Base-by-base conservation (phyloP, 176 grass and related monocot genomes). In the Chloris gayana region DNA sequence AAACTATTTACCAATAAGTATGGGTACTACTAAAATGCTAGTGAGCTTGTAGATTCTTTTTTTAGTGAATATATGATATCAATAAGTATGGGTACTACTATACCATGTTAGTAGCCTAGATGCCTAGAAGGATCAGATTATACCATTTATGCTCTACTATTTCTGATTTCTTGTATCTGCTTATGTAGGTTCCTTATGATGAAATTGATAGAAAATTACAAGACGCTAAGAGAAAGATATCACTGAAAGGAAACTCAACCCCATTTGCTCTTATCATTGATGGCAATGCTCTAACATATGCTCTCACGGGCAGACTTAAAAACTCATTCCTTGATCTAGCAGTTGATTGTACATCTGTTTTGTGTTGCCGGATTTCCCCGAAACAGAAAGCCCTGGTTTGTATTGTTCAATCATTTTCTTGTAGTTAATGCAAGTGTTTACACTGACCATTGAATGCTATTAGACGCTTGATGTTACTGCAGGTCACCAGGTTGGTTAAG, bases 341-440 rank as follows among this genome's bases (percentile, higher is more conserved):
- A 51, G 69, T 94, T 84, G 76, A 83, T 62, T 97, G 94, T 84
- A 85, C 79, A 70, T 97, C 94, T 35, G 94, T 97, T 71, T 92
- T 97, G 82, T 97, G 94, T 57, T 97, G 94, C 38, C 94, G 94
- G 54, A 85, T 93, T 72, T 97, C 94, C 34, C 94, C 94, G 10
- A 97, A 94, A 85, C 94, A 97, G 83, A 97, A 97, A 85, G 94
- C 94, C 46, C 80, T 97, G 88, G 94, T 97, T 53, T 86, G 89
- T 84, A 61, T 69, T 61, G n/a, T 68, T 68, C 46, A 18, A 69
- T 24, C 15, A 41, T 30, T 88, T 67, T 78, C 14, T 67, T 64
- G 15, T 72, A 88, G 74, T 73, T 68, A 66, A 61, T 22, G 17
- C 24, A 32, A 29, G 17, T 64, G 17, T 33, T 51, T 65, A 29